phyloP scores from a whole-genome alignment of 179 eudicot genomes.

The Gypsophila paniculata region DNA sequence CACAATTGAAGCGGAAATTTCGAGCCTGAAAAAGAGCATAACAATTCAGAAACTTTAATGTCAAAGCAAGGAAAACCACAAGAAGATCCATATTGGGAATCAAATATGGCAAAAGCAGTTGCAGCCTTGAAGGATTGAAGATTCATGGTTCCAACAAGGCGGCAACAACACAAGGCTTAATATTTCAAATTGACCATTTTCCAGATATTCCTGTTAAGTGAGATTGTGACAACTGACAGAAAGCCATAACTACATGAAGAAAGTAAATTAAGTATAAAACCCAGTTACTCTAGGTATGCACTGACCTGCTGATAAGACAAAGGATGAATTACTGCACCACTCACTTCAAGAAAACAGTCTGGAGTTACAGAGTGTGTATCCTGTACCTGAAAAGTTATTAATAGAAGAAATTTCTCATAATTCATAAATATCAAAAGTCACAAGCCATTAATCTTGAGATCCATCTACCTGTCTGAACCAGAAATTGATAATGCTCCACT shows the following conservation, averaged over 20 bases:
- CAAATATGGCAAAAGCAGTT: neutral
- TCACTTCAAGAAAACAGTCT: conserved; percentile 87
- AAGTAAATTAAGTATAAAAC: neutral
- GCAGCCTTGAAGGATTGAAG: neutral
- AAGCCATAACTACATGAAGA: neutral
- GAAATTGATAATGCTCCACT: conserved; percentile 1
- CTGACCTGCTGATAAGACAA: conserved; percentile 96
- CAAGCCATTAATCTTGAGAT: too few relatives aligned
- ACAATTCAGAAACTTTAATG: conserved; percentile 8
- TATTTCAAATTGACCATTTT: neutral
- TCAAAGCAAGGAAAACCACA: neutral
- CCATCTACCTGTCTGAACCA: too few relatives aligned
- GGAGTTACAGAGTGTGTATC: conserved; percentile 90
- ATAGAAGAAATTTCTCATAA: conserved; percentile 13
- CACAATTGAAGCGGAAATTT: conserved; percentile 87
- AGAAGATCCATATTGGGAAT: neutral
- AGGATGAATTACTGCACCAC: conserved; percentile 91
- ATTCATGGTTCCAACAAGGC: conserved; percentile 3
- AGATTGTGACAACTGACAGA: neutral
- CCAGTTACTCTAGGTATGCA: conserved; percentile 12
- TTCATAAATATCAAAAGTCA: too few relatives aligned
- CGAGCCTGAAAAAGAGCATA: conserved; percentile 60
- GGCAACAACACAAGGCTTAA: conserved; percentile 1
- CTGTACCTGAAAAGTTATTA: conserved; percentile 62
- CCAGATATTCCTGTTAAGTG: neutral